These are phyloP conservation scores for Plasmodium adleri DNA, from an alignment of 169 alveolate species.

Conservation along the genomic window DNA sequence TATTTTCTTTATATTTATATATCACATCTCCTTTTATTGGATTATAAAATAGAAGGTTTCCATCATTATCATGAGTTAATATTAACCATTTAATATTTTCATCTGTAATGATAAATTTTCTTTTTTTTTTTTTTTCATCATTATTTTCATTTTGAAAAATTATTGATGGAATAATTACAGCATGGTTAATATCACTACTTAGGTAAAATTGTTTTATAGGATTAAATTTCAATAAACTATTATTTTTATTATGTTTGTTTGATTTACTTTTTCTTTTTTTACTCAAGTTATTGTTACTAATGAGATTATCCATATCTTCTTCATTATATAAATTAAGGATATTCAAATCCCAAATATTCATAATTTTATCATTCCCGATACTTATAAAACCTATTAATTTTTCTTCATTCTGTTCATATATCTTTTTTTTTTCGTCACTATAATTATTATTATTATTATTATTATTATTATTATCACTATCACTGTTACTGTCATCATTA, in stretches of 20 bases:
- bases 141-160: conserved; percentile 15
- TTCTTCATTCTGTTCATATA: background rate
- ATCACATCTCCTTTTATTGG: conserved; percentile 59
- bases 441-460: too few relatives aligned
- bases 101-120: conserved; percentile 46
- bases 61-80: conserved; percentile 47
- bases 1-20: conserved; percentile 55
- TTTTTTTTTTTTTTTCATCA: conserved; percentile 7
- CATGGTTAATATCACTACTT: conserved; percentile 46
- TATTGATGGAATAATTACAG: conserved; percentile 42
- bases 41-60: conserved; percentile 53
- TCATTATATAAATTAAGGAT: conserved; percentile 26
- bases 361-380: conserved; percentile 71
- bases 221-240: conserved; percentile 4
- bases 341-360: conserved; percentile 62
- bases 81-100: conserved; percentile 75
- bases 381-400: conserved; percentile 59
- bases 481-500: background rate
- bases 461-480: background rate
- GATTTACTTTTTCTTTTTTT: background rate
- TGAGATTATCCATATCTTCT: conserved; percentile 19
- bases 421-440: background rate
- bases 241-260: conserved; percentile 13
- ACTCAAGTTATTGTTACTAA: background rate
- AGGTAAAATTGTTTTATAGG: conserved; percentile 65